Conservation (phyloP, 208 protist genomes). For the Crithidia expoeki region DNA sequence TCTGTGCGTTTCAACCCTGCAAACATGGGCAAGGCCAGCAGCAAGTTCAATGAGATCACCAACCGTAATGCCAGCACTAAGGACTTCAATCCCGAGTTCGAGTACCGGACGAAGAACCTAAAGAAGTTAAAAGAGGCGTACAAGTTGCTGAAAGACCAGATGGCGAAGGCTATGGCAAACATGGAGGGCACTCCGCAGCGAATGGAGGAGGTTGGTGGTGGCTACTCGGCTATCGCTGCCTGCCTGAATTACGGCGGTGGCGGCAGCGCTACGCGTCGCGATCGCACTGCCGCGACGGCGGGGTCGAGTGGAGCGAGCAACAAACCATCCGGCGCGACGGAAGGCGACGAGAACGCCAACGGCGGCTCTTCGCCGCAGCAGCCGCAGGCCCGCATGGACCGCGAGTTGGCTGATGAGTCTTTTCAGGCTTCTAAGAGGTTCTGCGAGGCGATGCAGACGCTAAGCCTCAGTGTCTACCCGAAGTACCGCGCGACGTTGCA, state of each 20-base stretch:
- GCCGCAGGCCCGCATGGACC: constrained; percentile 14
- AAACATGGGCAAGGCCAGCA: constrained; percentile 25
- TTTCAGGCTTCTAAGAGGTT: constrained; percentile 22
- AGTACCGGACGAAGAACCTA: constrained; percentile 28
- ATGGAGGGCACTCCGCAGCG: constrained; percentile 25
- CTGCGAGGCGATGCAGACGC: constrained; percentile 22
- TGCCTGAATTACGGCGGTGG: constrained; percentile 33
- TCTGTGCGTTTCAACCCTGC: neutral
- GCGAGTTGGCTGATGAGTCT: constrained; percentile 20
- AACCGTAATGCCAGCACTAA: constrained; percentile 6
- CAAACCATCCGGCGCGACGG: neutral
- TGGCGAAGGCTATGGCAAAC: neutral
- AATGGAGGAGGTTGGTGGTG: constrained; percentile 22
- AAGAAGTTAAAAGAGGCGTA: constrained; percentile 39
- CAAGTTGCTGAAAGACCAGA: constrained; percentile 14
- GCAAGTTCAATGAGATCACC: constrained; percentile 2
- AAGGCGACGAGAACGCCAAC: neutral
- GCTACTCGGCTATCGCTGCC: constrained; percentile 27
- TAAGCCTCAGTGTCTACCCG: constrained; percentile 11
- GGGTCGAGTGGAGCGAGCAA: neutral
- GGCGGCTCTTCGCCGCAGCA: neutral
- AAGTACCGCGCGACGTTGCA: constrained; percentile 18
- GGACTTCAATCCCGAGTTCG: constrained; percentile 23
- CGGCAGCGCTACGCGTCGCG: constrained; percentile 2
- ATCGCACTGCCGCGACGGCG: neutral